Conservation (phyloP, 2,329 filamentous ascomycete genomes). For the Neonectria coccinea region DNA sequence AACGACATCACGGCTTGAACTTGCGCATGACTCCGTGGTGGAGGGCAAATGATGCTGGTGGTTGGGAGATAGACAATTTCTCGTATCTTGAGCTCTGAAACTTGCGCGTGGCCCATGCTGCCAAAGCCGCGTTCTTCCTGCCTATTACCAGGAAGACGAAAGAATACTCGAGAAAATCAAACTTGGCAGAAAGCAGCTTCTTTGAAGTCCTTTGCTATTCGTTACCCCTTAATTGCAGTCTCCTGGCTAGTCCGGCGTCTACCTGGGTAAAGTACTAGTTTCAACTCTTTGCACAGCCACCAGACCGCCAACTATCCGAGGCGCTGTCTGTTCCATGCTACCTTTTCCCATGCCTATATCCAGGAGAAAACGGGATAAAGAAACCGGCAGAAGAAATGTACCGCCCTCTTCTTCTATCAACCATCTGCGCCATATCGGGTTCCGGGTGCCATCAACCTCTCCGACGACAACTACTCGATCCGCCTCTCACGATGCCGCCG, state of each 20-base stretch:
- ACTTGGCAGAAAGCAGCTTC: neutral
- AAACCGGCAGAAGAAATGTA: too few relatives aligned
- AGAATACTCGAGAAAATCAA: neutral
- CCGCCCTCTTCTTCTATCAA: too few relatives aligned
- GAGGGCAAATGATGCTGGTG: neutral
- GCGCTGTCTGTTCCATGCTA: neutral
- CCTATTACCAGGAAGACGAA: neutral
- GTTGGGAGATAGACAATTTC: conserved; percentile 23
- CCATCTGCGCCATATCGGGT: neutral
- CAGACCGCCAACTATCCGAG: neutral
- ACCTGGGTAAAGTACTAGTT: neutral
- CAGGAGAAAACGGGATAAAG: neutral
- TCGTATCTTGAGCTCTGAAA: conserved; percentile 6
- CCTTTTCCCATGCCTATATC: neutral
- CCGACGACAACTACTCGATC: neutral
- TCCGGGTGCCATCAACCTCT: neutral
- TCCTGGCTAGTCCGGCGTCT: neutral
- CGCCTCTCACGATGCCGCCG: neutral
- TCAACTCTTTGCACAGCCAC: neutral
- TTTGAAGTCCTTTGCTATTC: neutral
- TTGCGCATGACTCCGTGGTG: conserved; percentile 3
- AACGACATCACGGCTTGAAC: conserved; percentile 5
- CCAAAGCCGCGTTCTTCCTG: neutral
- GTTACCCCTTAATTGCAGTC: neutral
- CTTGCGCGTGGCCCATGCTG: neutral